Evolutionary conservation across 2,329 filamentous ascomycete genomes (phyloP).

Genomic region (Fusarium algeriense): DNA sequence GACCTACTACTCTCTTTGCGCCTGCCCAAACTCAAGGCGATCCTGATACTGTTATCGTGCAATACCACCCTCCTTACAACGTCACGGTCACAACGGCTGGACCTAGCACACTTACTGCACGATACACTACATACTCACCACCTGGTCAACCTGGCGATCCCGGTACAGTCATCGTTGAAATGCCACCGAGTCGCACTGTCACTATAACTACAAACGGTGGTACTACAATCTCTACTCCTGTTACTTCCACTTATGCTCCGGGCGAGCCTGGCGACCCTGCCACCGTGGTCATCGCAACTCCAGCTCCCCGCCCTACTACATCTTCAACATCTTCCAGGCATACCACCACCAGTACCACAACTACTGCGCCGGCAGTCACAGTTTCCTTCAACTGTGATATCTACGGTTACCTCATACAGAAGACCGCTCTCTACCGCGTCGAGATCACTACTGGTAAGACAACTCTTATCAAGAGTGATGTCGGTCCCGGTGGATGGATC

Average conservation of each 20-base stretch:
- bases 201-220: conserved; percentile 27
- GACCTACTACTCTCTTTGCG: background rate
- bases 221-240: conserved; percentile 19
- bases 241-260: conserved; percentile 22
- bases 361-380: conserved; percentile 8
- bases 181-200: conserved; percentile 16
- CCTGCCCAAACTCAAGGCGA: conserved; percentile 10
- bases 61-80: conserved; percentile 21
- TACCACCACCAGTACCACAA: conserved; percentile 14
- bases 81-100: conserved; percentile 21
- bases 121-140: conserved; percentile 22
- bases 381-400: conserved; percentile 29
- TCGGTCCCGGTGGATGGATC: conserved; percentile 40
- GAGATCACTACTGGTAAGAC: conserved; percentile 33
- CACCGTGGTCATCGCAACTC: conserved; percentile 30
- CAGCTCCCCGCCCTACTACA: conserved; percentile 10
- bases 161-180: conserved; percentile 23
- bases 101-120: conserved; percentile 20
- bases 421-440: conserved; percentile 33
- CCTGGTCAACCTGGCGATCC: conserved; percentile 23
- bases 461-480: conserved; percentile 25
- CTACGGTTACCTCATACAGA: conserved; percentile 39
- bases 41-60: conserved; percentile 26
- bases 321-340: conserved; percentile 7
- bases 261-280: conserved; percentile 15